Percentiles rank a stretch among this genome's conserved stretches.
Evolutionary conservation across 78 protist species (phyloP).

Genomic region (Blattamonas nauphoetae): DNA sequence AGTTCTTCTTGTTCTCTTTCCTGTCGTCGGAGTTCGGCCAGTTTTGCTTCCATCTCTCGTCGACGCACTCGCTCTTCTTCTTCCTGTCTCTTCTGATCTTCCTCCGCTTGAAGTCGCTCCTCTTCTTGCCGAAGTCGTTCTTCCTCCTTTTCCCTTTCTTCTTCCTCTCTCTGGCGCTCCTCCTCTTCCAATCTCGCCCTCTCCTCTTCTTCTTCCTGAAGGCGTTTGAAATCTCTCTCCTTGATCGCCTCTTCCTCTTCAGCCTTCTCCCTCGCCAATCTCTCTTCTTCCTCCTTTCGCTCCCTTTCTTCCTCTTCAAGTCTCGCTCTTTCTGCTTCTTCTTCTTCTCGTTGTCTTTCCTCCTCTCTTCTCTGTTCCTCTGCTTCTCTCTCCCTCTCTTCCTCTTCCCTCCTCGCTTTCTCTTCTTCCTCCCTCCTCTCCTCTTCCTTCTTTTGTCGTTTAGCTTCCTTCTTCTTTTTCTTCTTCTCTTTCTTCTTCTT

Average conservation of each 20-base stretch:
- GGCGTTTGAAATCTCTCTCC: too few relatives aligned
- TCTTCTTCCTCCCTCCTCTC: too few relatives aligned
- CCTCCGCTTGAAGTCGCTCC: too few relatives aligned
- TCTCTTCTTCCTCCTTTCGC: not conserved
- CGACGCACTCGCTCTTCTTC: not conserved
- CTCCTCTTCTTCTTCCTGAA: too few relatives aligned
- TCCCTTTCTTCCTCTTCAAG: not conserved
- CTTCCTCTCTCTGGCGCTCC: not conserved
- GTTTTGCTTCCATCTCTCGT: not conserved
- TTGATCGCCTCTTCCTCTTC: not conserved
- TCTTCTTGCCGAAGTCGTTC: not conserved
- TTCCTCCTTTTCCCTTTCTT: not conserved
- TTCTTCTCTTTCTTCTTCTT: not conserved
- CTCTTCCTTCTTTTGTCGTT: too few relatives aligned
- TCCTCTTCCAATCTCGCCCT: not conserved
- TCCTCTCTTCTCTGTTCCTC: too few relatives aligned
- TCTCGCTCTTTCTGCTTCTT: too few relatives aligned
- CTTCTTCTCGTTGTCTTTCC: too few relatives aligned
- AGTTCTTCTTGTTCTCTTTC: not conserved
- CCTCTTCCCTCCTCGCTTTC: too few relatives aligned
- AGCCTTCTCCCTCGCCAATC: too few relatives aligned
- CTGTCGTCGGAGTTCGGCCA: not conserved
- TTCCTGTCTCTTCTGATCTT: not conserved
- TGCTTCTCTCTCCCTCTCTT: too few relatives aligned
- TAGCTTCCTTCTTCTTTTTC: not conserved